A percentile compares a stretch with the other conserved stretches of the same genome.
phyloP scores from a whole-genome alignment of 1,139 yeast species.

The Kurtzmaniella quercitrusa region DNA sequence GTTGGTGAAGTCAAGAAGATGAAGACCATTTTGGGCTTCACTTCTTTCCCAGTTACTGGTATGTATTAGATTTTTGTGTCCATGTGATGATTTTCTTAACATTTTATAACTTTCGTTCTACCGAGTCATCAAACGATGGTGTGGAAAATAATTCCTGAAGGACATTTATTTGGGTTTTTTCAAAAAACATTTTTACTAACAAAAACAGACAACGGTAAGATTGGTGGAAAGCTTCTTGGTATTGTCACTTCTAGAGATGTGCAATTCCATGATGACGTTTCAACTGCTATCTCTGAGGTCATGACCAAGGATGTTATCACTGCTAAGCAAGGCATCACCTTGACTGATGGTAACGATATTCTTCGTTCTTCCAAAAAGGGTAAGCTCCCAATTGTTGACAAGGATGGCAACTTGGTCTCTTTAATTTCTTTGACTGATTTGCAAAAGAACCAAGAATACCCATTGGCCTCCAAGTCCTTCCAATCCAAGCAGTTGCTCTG shows the following conservation, averaged over 20 bases:
- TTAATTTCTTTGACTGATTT: constrained; percentile 93
- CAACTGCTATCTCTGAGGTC: constrained; percentile 62
- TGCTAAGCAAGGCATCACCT: constrained; percentile 75
- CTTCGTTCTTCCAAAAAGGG: constrained; percentile 95
- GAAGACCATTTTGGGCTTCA: constrained; percentile 78
- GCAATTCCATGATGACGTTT: constrained; percentile 82
- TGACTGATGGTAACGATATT: constrained; percentile 83
- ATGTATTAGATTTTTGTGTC: constrained; percentile 42
- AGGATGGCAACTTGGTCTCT: constrained; percentile 71
- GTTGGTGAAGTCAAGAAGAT: constrained; percentile 77
- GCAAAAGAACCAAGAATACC: constrained; percentile 92
- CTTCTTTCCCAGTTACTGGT: constrained; percentile 99
- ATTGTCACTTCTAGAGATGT: constrained; percentile 95
- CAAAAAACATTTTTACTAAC: background rate
- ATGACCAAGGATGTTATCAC: constrained; percentile 91
- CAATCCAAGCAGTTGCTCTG: constrained; percentile 92
- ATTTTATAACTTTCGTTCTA: constrained; percentile 97
- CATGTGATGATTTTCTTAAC: constrained; percentile 11
- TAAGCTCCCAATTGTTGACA: constrained; percentile 90
- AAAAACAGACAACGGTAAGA: constrained; percentile 68
- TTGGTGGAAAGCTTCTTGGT: constrained; percentile 90
- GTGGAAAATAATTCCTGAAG: constrained; percentile 66
- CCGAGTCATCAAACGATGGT: constrained; percentile 99
- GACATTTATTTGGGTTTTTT: constrained; percentile 2
- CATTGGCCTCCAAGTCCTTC: constrained; percentile 90